Conservation (phyloP, 164 flowering plant species). For the Malania oleifera region DNA sequence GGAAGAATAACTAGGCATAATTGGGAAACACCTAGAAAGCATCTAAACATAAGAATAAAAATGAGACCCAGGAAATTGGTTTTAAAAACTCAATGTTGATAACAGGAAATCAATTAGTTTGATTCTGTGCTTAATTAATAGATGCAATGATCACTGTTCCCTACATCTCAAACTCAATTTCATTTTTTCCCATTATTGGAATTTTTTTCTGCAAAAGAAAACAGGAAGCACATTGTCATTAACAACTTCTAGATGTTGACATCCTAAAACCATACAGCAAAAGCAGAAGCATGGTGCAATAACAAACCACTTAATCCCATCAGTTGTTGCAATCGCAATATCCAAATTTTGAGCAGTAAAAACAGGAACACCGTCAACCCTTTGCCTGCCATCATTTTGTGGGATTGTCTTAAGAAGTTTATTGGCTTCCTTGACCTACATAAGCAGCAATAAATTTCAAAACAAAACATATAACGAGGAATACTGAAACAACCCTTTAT, state of each 20-base stretch:
- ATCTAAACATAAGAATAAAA: neutral
- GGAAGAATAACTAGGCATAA: neutral
- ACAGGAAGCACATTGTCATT: too few species aligned
- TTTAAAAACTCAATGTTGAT: too few species aligned
- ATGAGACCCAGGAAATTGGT: neutral
- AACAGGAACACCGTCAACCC: constrained; percentile 85
- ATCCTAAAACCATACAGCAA: neutral
- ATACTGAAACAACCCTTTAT: too few species aligned
- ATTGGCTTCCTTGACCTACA: constrained; percentile 86
- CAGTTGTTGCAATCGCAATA: constrained; percentile 82
- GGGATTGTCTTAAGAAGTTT: constrained; percentile 61
- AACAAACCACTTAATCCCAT: constrained; percentile 84
- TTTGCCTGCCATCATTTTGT: constrained; percentile 35
- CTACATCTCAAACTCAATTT: too few species aligned
- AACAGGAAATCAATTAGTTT: too few species aligned
- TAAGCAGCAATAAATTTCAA: constrained; percentile 9
- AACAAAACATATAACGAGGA: constrained; percentile 3
- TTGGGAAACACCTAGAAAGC: neutral
- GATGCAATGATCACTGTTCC: too few species aligned
- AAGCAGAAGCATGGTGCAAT: neutral
- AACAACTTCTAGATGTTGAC: neutral
- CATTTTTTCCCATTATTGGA: too few species aligned
- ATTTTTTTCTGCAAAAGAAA: too few species aligned
- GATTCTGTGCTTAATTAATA: too few species aligned
- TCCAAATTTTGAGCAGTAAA: constrained; percentile 90